Percentiles rank a stretch among this genome's conserved stretches.
phyloP scores from a whole-genome alignment of 129 eudicot genomes.

The Oenanthe sinensis region DNA sequence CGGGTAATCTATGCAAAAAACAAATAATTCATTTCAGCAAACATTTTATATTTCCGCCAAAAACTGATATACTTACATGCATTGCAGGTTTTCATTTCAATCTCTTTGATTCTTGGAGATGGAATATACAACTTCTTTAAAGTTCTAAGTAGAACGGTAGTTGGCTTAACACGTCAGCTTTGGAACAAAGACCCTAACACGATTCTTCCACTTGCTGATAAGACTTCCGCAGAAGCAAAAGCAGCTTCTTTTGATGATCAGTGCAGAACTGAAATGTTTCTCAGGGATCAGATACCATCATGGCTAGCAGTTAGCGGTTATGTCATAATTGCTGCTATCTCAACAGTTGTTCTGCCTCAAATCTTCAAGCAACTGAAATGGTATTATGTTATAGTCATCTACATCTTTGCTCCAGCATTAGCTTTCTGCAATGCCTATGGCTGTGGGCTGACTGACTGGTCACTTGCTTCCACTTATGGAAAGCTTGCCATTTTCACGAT shows the following conservation, averaged over 20 bases:
- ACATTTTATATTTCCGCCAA: not conserved
- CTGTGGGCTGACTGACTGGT: conserved; percentile 67
- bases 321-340: conserved; percentile 29
- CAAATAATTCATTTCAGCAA: not conserved
- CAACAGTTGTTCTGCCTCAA: conserved; percentile 31
- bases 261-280: conserved; percentile 36
- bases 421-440: conserved; percentile 79
- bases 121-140: conserved; percentile 51
- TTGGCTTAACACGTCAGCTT: conserved; percentile 4
- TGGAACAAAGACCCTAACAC: not conserved
- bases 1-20: conserved; percentile 1
- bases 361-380: conserved; percentile 57
- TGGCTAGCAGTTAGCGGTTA: conserved; percentile 42
- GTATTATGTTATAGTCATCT: conserved; percentile 49
- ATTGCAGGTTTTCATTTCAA: conserved; percentile 48
- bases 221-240: conserved; percentile 16
- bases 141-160: conserved; percentile 26
- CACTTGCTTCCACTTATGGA: conserved; percentile 63
- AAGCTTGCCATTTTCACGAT: conserved; percentile 49
- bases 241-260: conserved; percentile 30
- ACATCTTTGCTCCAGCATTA: conserved; percentile 42
- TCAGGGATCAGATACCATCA: conserved; percentile 49
- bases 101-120: conserved; percentile 65
- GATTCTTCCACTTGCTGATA: conserved; percentile 7
- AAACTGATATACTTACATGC: not conserved